These are phyloP conservation scores for Centrapalus pauciflorus DNA, from an alignment of 129 eudicot genomes.

Conservation along the genomic window DNA sequence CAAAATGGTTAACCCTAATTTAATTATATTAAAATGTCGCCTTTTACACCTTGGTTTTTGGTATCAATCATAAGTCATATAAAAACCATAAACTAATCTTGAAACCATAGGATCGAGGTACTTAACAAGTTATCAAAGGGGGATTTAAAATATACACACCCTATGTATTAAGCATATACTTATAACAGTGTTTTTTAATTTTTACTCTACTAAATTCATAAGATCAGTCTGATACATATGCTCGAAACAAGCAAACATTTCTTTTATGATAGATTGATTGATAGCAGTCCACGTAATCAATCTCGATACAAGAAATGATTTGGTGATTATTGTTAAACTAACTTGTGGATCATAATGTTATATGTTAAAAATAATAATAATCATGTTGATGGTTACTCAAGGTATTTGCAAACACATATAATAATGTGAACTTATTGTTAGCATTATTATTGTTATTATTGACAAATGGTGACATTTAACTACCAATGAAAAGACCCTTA, in stretches of 20 bases:
- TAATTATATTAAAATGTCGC: no score
- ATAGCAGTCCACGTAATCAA: neutral
- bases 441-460: no score
- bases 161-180: no score
- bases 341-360: neutral
- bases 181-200: no score
- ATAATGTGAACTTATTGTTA: slow-evolving; percentile 18
- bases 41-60: no score
- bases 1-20: no score
- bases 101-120: no score
- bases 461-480: slow-evolving; percentile 5
- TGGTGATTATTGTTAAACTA: neutral
- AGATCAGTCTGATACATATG: neutral
- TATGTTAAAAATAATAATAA: no score
- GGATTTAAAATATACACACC: no score
- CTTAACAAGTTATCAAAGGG: no score
- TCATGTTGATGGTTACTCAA: neutral
- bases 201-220: neutral
- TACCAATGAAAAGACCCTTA: slow-evolving; percentile 5
- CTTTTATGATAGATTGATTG: neutral
- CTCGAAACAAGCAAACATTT: neutral
- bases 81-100: no score
- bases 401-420: slow-evolving; percentile 2
- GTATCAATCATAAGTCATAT: no score
- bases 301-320: neutral